Percentiles rank a stretch among this genome's conserved stretches.
Evolutionary conservation across 148 eudicot species (phyloP).

Genomic region (Vaccinium myrtillus): DNA sequence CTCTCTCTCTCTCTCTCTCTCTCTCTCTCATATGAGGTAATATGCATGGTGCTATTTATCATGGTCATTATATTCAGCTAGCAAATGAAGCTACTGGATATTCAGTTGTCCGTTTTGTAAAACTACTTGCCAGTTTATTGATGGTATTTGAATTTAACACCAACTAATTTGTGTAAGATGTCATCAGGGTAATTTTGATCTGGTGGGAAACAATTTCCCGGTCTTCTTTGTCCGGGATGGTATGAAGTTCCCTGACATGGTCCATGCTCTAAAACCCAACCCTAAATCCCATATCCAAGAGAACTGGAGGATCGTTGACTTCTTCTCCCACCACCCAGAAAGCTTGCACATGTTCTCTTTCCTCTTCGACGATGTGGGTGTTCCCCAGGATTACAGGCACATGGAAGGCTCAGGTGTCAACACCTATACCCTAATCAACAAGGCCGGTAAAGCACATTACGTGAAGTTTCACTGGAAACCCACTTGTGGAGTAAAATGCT

Average conservation of each 20-base stretch:
- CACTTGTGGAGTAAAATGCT: conserved; percentile 82
- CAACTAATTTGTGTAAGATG: neutral
- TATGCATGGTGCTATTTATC: neutral
- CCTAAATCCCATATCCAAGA: conserved; percentile 98
- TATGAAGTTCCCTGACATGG: conserved; percentile 92
- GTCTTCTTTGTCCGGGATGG: conserved; percentile 91
- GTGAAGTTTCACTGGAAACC: conserved; percentile 99
- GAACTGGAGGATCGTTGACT: conserved; percentile 86
- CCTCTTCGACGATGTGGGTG: conserved; percentile 83
- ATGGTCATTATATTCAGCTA: neutral
- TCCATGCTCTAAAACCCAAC: conserved; percentile 90
- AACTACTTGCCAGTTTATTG: neutral
- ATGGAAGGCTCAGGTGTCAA: conserved; percentile 98
- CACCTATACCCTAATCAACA: conserved; percentile 74
- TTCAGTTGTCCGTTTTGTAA: neutral
- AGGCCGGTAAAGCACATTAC: conserved; percentile 73
- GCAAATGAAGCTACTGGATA: neutral
- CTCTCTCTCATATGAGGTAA: neutral
- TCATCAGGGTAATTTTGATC: conserved; percentile 85
- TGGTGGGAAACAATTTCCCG: conserved; percentile 97
- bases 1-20: neutral
- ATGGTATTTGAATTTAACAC: conserved; percentile 6
- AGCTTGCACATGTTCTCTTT: conserved; percentile 81
- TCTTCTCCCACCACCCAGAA: conserved; percentile 95
- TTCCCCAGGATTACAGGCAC: conserved; percentile 86